phyloP scores from a whole-genome alignment of 176 grass and related monocot species.

The Avena insularis region DNA sequence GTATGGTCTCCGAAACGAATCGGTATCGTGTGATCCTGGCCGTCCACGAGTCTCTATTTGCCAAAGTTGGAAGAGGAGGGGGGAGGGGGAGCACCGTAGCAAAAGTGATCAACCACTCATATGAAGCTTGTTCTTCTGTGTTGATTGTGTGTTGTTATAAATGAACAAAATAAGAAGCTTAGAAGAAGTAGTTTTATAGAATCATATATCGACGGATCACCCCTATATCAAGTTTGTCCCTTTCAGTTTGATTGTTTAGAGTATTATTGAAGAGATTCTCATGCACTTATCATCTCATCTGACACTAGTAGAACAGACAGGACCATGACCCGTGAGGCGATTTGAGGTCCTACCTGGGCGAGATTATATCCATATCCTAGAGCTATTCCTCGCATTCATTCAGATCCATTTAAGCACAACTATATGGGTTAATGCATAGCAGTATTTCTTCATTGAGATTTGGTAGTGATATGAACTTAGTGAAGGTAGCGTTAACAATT shows the following conservation, averaged over 20 bases:
- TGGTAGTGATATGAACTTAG: background rate
- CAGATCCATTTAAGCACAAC: background rate
- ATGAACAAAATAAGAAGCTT: no score
- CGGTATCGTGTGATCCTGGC: no score
- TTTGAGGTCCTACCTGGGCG: slow-evolving; percentile 42
- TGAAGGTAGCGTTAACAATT: background rate
- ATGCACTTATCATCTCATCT: slow-evolving; percentile 51
- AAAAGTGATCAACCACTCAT: no score
- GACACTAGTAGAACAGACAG: slow-evolving; percentile 57
- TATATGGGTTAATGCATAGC: background rate
- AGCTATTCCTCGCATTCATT: slow-evolving; percentile 81
- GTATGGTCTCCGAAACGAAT: no score
- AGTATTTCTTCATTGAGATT: background rate
- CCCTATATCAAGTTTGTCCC: background rate
- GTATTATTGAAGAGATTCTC: background rate
- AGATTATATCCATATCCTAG: slow-evolving; percentile 60
- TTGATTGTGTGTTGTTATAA: no score
- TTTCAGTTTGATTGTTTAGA: background rate
- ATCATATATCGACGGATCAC: background rate
- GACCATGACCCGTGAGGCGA: slow-evolving; percentile 67
- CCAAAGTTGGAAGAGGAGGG: no score
- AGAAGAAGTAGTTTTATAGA: background rate
- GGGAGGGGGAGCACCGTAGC: no score
- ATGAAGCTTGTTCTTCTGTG: no score
- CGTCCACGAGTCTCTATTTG: no score